A percentile compares a stretch with the other conserved stretches of the same genome.
These are phyloP conservation scores for Coprinellus aureogranulatus DNA, from an alignment of 768 basidiomycete genomes.

Conservation along the genomic window DNA sequence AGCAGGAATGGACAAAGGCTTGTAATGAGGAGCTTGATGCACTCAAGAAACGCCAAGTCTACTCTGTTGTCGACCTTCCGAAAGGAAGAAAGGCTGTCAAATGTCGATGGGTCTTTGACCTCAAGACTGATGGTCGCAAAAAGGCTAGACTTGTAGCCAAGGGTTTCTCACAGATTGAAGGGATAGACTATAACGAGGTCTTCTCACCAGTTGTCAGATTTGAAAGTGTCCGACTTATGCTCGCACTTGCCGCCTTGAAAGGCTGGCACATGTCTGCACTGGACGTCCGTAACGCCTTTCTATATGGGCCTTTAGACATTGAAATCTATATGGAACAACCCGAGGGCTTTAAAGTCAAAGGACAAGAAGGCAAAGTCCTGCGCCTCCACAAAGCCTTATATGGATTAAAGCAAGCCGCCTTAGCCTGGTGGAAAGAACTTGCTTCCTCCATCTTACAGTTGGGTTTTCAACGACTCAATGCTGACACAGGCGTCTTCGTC, in stretches of 20 bases:
- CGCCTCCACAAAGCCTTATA: conserved; percentile 13
- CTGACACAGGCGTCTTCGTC: not conserved
- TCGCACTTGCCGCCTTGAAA: conserved; percentile 7
- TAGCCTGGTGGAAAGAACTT: conserved; percentile 13
- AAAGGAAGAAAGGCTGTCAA: conserved; percentile 14
- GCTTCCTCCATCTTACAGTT: conserved; percentile 1
- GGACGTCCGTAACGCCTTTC: conserved; percentile 39
- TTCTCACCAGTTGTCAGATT: conserved; percentile 13
- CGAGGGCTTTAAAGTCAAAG: conserved; percentile 26
- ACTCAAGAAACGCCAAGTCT: conserved; percentile 6
- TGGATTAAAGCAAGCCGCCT: conserved; percentile 16
- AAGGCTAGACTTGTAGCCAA: conserved; percentile 16
- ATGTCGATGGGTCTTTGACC: conserved; percentile 18
- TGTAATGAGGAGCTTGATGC: conserved; percentile 10
- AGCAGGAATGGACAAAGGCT: conserved; percentile 5
- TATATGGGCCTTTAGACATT: conserved; percentile 28
- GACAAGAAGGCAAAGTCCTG: conserved; percentile 18
- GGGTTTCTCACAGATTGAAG: conserved; percentile 16
- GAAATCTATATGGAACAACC: conserved; percentile 41
- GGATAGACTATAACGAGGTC: conserved; percentile 11
- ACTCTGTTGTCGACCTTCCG: conserved; percentile 1
- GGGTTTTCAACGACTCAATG: conserved; percentile 4
- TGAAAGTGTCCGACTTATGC: not conserved
- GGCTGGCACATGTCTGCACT: conserved; percentile 36
- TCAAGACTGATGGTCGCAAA: conserved; percentile 17